A percentile compares a stretch with the other conserved stretches of the same genome.
phyloP scores from a whole-genome alignment of 78 protist genomes.

The Dictyostelium brefeldianum region DNA sequence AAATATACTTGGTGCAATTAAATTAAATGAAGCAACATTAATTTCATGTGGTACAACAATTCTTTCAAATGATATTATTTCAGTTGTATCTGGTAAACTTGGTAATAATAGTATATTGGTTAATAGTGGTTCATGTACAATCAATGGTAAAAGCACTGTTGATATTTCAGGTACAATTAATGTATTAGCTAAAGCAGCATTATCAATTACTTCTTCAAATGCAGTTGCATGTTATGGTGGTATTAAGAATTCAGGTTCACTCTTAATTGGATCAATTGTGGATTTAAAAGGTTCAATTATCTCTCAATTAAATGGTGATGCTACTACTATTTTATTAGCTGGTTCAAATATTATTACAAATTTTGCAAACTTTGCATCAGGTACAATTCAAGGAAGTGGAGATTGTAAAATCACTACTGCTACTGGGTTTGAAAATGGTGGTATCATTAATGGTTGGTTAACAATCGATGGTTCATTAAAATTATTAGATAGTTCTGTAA shows the following conservation, averaged over 20 bases:
- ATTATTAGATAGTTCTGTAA: neutral
- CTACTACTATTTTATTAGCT: neutral
- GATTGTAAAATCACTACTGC: neutral
- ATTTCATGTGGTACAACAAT: conserved; percentile 2
- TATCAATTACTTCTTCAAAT: neutral
- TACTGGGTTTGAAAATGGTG: conserved; percentile 19
- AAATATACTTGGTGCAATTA: neutral
- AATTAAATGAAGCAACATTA: neutral
- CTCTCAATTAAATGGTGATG: neutral
- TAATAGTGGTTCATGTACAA: conserved; percentile 6
- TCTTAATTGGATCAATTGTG: neutral
- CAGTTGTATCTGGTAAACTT: neutral
- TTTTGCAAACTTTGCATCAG: neutral
- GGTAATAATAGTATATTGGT: neutral
- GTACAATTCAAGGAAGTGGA: neutral
- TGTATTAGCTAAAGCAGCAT: neutral
- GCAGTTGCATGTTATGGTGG: neutral
- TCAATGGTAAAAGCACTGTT: neutral
- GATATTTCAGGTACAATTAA: neutral
- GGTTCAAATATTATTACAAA: neutral
- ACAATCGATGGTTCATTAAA: conserved; percentile 7
- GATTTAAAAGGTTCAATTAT: neutral
- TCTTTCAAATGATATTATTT: neutral
- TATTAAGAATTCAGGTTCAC: conserved; percentile 8
- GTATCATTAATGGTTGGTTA: conserved; percentile 33